A percentile compares a stretch with the other conserved stretches of the same genome.
Conservation (phyloP, 164 flowering plant genomes). For the Saururus chinensis region DNA sequence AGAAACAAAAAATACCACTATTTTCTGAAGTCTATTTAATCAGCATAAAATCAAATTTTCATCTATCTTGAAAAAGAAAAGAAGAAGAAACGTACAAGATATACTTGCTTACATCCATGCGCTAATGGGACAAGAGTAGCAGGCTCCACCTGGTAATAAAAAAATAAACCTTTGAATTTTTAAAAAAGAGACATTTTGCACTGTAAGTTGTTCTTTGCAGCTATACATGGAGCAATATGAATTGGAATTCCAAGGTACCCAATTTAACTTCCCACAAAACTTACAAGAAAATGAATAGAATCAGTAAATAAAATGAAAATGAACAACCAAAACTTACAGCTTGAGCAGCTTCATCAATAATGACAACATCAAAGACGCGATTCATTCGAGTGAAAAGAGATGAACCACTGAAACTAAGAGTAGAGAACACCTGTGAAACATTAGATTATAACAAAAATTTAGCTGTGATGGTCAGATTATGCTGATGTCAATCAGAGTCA, state of each 20-base stretch:
- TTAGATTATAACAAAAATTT: background rate
- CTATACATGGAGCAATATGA: background rate
- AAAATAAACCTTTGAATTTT: slow-evolving; percentile 2
- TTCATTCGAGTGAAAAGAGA: slow-evolving; percentile 53
- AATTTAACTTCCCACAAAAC: background rate
- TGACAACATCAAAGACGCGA: slow-evolving; percentile 86
- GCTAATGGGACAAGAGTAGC: slow-evolving; percentile 88
- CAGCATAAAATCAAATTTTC: background rate
- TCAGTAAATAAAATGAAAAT: background rate
- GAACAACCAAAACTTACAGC: slow-evolving; percentile 49
- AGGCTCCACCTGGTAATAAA: slow-evolving; percentile 67
- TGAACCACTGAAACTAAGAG: slow-evolving; percentile 96
- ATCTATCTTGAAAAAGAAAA: background rate
- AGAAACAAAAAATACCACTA: background rate
- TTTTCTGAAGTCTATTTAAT: background rate
- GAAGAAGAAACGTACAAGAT: slow-evolving; percentile 44
- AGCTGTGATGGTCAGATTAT: background rate
- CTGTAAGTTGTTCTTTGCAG: background rate
- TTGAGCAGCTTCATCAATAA: slow-evolving; percentile 99
- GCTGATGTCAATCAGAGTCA: background rate
- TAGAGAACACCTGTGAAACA: slow-evolving; percentile 82
- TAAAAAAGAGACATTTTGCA: no score
- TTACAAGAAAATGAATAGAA: background rate
- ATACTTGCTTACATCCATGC: slow-evolving; percentile 94
- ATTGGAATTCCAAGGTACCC: background rate